These are phyloP conservation scores for Delitschia confertaspora DNA, from an alignment of 495 filamentous ascomycete genomes.

Conservation along the genomic window DNA sequence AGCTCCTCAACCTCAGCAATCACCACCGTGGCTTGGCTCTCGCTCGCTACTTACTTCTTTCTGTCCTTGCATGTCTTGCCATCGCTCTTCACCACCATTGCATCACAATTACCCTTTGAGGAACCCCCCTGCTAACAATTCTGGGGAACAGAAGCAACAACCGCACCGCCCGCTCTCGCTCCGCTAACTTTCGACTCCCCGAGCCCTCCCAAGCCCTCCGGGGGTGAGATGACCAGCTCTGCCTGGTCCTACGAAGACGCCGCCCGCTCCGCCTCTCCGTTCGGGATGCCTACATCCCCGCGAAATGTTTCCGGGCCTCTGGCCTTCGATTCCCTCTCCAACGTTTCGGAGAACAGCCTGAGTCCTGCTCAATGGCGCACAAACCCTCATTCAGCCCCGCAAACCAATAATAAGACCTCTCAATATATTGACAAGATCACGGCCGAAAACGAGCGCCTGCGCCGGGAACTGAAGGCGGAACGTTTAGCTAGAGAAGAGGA, in stretches of 20 bases:
- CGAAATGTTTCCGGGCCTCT: conserved; percentile 22
- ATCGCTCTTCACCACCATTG: background rate
- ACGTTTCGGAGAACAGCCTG: background rate
- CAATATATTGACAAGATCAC: conserved; percentile 26
- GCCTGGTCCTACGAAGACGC: conserved; percentile 5
- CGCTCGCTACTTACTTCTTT: background rate
- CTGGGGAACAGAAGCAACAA: background rate
- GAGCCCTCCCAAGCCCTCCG: background rate
- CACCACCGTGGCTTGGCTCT: conserved; percentile 1
- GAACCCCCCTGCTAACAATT: background rate
- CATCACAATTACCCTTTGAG: background rate
- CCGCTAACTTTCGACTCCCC: background rate
- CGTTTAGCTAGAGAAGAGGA: conserved; percentile 19
- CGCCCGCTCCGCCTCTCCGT: background rate
- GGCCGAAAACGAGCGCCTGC: conserved; percentile 22
- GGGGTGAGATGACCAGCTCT: conserved; percentile 15
- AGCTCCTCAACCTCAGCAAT: too few species aligned
- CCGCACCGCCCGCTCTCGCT: background rate
- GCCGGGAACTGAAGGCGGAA: conserved; percentile 19
- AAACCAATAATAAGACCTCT: conserved; percentile 21
- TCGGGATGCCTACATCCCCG: conserved; percentile 11
- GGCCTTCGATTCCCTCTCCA: conserved; percentile 8
- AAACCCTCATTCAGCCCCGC: conserved; percentile 16
- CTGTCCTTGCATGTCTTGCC: background rate
- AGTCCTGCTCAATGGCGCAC: conserved; percentile 6